These are phyloP conservation scores for Starmerella apis DNA, from an alignment of 805 yeast genomes.

Conservation along the genomic window DNA sequence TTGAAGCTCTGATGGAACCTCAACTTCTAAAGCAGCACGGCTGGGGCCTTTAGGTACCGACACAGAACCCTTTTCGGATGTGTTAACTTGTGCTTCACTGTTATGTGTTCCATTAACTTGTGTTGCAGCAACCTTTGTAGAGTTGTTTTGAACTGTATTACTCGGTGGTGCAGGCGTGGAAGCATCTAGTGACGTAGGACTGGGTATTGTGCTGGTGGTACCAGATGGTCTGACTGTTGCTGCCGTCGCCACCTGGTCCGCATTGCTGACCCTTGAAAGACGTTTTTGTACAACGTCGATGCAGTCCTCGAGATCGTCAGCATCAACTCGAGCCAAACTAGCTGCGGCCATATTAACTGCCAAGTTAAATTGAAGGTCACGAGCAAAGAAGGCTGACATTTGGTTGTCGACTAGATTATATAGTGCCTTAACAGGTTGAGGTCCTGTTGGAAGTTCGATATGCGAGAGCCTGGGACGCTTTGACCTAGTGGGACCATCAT, in stretches of 20 bases:
- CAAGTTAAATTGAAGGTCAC: constrained; percentile 53
- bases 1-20: constrained; percentile 15
- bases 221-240: neutral
- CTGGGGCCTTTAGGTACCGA: constrained; percentile 13
- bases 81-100: neutral
- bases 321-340: constrained; percentile 50
- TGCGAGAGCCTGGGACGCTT: constrained; percentile 26
- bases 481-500: constrained; percentile 25
- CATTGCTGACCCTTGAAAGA: constrained; percentile 3
- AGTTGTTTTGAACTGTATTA: neutral
- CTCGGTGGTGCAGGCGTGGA: neutral
- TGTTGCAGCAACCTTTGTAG: neutral
- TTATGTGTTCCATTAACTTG: neutral
- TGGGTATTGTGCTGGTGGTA: neutral
- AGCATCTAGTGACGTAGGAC: neutral
- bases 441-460: constrained; percentile 20
- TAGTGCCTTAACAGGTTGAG: constrained; percentile 44
- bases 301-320: constrained; percentile 49
- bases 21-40: constrained; percentile 19
- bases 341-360: constrained; percentile 54
- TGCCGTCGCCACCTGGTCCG: neutral
- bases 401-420: constrained; percentile 61
- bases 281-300: constrained; percentile 60
- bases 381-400: constrained; percentile 57
- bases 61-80: neutral